phyloP scores from a whole-genome alignment of 139 green algal genomes.

The Haematococcus sp. region DNA sequence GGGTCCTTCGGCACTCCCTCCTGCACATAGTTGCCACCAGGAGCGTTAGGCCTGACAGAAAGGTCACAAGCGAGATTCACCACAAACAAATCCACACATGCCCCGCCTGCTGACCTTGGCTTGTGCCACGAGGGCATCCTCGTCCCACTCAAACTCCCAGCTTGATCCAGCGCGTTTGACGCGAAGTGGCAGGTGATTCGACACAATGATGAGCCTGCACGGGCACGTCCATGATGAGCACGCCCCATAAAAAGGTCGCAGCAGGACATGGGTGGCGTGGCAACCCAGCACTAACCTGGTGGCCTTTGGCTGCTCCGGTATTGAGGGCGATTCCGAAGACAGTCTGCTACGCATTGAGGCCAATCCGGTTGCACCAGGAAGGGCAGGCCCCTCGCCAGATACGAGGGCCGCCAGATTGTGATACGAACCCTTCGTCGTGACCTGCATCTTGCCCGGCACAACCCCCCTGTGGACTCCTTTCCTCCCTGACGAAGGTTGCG shows the following conservation, averaged over 20 bases:
- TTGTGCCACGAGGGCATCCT: conserved; percentile 91
- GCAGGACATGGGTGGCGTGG: neutral
- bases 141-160: conserved; percentile 93
- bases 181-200: conserved; percentile 87
- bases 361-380: neutral
- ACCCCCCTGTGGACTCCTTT: too few species aligned
- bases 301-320: neutral
- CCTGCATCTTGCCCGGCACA: neutral
- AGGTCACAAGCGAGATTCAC: neutral
- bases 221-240: neutral
- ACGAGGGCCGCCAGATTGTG: conserved; percentile 8
- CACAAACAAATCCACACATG: neutral
- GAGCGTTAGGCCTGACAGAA: neutral
- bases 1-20: conserved; percentile 67
- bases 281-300: neutral
- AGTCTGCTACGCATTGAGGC: neutral
- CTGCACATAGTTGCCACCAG: conserved; percentile 22
- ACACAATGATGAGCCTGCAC: conserved; percentile 86
- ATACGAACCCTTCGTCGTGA: conserved; percentile 1
- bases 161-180: conserved; percentile 34
- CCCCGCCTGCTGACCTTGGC: conserved; percentile 60
- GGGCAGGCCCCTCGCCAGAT: neutral
- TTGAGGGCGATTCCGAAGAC: neutral
- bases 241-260: neutral
- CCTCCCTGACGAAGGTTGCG: too few species aligned